phyloP scores from a whole-genome alignment of 306 rosid genomes.

The Cyclanthera cordifolia region DNA sequence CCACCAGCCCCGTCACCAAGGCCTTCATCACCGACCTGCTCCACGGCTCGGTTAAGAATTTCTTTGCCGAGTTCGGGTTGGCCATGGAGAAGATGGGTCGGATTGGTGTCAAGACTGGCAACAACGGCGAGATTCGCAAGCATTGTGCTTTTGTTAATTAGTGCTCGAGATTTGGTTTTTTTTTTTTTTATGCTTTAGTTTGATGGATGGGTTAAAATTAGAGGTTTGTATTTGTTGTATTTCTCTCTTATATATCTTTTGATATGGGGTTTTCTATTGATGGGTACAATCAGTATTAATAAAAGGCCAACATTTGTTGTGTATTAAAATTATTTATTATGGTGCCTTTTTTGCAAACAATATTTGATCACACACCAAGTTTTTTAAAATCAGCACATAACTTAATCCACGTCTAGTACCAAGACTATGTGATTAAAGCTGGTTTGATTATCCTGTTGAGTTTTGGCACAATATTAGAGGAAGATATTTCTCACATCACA shows the following conservation, averaged over 20 bases:
- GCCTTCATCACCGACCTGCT: conserved; percentile 35
- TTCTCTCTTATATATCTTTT: neutral
- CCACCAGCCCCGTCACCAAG: conserved; percentile 35
- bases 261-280: neutral
- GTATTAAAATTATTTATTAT: no score
- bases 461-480: no score
- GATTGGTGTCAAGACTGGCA: conserved; percentile 54
- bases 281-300: neutral
- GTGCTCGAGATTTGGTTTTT: conserved; percentile 20
- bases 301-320: neutral
- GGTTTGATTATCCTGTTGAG: no score
- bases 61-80: conserved; percentile 44
- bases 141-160: conserved; percentile 61
- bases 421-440: no score
- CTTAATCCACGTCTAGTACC: no score
- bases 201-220: no score
- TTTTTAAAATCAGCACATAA: no score
- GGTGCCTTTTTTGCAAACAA: no score
- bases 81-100: conserved; percentile 77
- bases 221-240: neutral
- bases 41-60: conserved; percentile 38
- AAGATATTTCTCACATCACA: no score
- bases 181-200: no score
- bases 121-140: conserved; percentile 72
- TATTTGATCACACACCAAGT: no score